Conservation (phyloP, 306 rosid species). For the Begonia loranthoides region DNA sequence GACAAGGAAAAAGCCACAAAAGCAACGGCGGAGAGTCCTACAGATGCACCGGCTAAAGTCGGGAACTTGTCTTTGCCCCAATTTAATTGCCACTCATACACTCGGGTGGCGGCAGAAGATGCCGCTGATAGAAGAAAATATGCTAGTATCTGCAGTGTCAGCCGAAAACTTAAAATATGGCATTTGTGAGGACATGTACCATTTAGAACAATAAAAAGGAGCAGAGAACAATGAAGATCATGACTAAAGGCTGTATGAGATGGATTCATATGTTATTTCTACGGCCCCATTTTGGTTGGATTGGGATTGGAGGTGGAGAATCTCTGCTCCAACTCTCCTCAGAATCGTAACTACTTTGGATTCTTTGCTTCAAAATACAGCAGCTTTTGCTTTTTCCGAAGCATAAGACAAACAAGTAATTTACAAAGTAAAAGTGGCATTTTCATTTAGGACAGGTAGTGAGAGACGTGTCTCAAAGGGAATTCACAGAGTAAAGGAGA, state of each 20-base stretch:
- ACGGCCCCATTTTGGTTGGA: too few species aligned
- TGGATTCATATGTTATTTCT: too few species aligned
- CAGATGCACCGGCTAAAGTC: constrained; percentile 51
- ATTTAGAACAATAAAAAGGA: too few species aligned
- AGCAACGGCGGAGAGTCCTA: constrained; percentile 61
- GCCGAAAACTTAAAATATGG: constrained; percentile 2
- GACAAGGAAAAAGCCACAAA: constrained; percentile 53
- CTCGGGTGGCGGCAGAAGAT: constrained; percentile 75
- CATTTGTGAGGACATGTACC: too few species aligned
- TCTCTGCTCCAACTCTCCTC: too few species aligned
- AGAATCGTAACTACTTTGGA: background rate
- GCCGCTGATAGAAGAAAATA: constrained; percentile 80
- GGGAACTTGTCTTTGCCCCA: constrained; percentile 87
- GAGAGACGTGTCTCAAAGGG: constrained; percentile 15
- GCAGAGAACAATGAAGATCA: too few species aligned
- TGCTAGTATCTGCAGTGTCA: constrained; percentile 42
- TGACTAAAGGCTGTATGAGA: too few species aligned
- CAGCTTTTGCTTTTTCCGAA: constrained; percentile 5
- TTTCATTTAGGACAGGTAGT: constrained; percentile 4
- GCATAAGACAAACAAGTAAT: constrained; percentile 9
- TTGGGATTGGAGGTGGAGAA: too few species aligned
- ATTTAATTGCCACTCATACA: constrained; percentile 67
- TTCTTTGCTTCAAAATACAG: constrained; percentile 7
- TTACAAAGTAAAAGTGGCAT: constrained; percentile 12
- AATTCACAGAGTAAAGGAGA: constrained; percentile 4